Base-by-base conservation (phyloP, 768 basidiomycete genomes). In the Pleurotus tuoliensis region DNA sequence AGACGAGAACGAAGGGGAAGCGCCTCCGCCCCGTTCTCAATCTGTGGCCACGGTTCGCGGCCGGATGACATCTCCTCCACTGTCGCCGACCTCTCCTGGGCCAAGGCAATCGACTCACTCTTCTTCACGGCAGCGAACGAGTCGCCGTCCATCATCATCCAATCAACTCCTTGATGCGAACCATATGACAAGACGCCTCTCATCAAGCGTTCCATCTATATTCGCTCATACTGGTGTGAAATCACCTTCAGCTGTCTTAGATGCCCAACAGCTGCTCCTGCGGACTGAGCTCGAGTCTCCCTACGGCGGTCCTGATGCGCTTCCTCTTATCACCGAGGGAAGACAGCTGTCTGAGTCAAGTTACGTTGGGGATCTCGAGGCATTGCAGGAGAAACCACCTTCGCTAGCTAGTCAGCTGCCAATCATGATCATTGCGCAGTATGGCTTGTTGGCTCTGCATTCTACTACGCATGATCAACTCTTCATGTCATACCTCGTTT, bases 401-500 rank as follows among this genome's bases (percentile, higher is more conserved):
- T 87, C 88, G 11, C 68, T 92, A 60, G 71, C 82, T 60, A 86
- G 85, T 18, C 85, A 88, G 64, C 74, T 98, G 25, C 96, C 96
- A 4, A 65, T 92, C 34, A 67, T 88, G 61, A 84, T 98, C 64
- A 97, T 98, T 62, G 65, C 91, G 15, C 95, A 97, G 72, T 97
- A 97, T 69, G 91, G 91, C 16, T 73, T 94, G 59, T 75, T 98
- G 60, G 94, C 94, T 3, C 70, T 98, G 49, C 94, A 97, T 66
- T 84, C 85, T 39, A 92, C 89, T 13, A 92, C 90, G 1, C 94
- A 95, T 64, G 90, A 95, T 73, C 92, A 96, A 70, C 72, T 94
- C 25, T 92, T 97, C 75, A 82, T 95, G 68, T 90, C 90, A 2
- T 96, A 95, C 72, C 85, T 95, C 22, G 90, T 94, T 49, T 86